Evolutionary conservation across 495 filamentous ascomycete species (phyloP).

Genomic region (Podospora pseudocomata): DNA sequence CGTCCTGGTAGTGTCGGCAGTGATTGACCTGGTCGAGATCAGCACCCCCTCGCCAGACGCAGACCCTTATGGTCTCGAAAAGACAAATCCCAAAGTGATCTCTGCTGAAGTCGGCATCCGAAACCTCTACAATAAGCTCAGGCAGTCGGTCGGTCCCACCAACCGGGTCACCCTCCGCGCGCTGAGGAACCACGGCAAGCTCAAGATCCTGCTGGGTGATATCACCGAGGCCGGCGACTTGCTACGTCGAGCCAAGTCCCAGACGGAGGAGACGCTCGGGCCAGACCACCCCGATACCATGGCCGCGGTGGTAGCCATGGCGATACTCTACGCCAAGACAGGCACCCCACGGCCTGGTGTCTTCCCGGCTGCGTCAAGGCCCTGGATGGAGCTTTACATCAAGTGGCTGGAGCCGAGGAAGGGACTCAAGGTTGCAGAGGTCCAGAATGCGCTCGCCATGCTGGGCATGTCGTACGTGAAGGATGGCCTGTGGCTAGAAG

Average conservation of each 20-base stretch:
- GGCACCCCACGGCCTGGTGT: neutral
- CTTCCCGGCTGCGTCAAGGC: neutral
- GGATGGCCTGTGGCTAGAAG: neutral
- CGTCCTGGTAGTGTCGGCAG: neutral
- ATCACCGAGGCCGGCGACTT: neutral
- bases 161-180: neutral
- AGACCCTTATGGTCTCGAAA: neutral
- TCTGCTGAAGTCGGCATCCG: neutral
- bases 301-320: neutral
- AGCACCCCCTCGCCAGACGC: neutral
- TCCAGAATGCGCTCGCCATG: neutral
- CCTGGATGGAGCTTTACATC: neutral
- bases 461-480: conserved; percentile 2
- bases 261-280: neutral
- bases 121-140: neutral
- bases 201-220: neutral
- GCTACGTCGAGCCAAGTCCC: neutral
- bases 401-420: conserved; percentile 1
- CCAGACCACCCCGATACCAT: neutral
- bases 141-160: neutral
- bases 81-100: neutral
- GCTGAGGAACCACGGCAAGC: neutral
- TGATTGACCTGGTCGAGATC: neutral
- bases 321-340: neutral
- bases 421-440: neutral